Base-by-base conservation (phyloP, 2,329 filamentous ascomycete species). In the Fusarium keratoplasticum region DNA sequence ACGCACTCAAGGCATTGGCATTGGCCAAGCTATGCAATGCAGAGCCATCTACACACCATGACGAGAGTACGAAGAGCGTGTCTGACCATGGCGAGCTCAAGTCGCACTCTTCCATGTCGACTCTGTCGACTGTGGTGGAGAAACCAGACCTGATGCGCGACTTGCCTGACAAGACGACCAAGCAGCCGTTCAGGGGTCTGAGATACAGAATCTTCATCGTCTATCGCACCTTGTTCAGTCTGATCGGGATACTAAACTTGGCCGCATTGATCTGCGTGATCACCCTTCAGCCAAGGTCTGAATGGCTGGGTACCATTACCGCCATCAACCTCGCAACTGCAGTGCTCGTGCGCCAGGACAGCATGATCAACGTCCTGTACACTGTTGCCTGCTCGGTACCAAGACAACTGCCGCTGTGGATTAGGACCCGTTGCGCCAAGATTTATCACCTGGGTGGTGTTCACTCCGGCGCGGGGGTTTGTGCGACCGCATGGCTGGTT, bases 191-290 rank as follows among this genome's bases (percentile, higher is more conserved):
- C 66, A 81, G 84, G 59, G 84, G 82, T 61, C 72, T 87, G 33
- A 81, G 84, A 33, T 81, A 84, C 76, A 83, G 84, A 33, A 79
- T 89, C 66, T 83, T 89, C 75, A 87, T 87, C 62, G 83, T 87
- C 29, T 91, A 91, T 74, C 86, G 89, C 25, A 85, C 87, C 6
- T 85, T 91, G 10, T 90, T 91, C 80, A 86, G 87, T 47, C 60
- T 89, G 11, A 82, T 89, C 33, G 85, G 87, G 69, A 72, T 89
- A 40, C 77, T 82, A 71, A 91, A 91, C 73, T 74, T 87, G 50
- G 83, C 82, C 31, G 88, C 87, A 33, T 82, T 89, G 61, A 77
- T 84, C 72, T 80, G 82, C 63, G 80, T 88, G 61, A 73, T 87
- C 36, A 73, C 83, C 61, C 75, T 82, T 52, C 77, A 77, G 25